These are phyloP conservation scores for Hymenoscyphus repandus DNA, from an alignment of 2,329 filamentous ascomycete species.

Conservation along the genomic window DNA sequence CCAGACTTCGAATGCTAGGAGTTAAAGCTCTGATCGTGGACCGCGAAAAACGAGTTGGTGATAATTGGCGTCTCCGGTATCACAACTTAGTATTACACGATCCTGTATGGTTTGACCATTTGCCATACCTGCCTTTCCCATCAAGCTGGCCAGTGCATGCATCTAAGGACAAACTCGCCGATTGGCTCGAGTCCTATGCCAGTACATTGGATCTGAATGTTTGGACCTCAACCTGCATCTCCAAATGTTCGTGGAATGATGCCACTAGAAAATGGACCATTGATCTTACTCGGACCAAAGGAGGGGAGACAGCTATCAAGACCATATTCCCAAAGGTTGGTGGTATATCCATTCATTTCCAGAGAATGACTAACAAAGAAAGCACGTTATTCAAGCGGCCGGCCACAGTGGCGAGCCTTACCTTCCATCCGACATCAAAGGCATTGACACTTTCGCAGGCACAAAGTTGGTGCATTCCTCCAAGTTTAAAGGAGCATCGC, in stretches of 20 bases:
- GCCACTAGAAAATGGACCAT: constrained; percentile 48
- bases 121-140: constrained; percentile 62
- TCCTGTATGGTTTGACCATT: constrained; percentile 52
- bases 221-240: constrained; percentile 52
- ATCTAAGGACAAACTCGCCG: constrained; percentile 65
- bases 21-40: constrained; percentile 54
- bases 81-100: constrained; percentile 64
- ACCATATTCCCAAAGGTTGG: constrained; percentile 15
- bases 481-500: constrained; percentile 49
- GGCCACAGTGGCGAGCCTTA: constrained; percentile 52
- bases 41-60: constrained; percentile 50
- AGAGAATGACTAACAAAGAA: constrained; percentile 18
- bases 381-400: constrained; percentile 21
- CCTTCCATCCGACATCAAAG: constrained; percentile 39
- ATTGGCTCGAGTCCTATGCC: constrained; percentile 64
- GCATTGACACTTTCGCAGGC: constrained; percentile 51
- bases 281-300: constrained; percentile 37
- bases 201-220: constrained; percentile 60
- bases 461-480: constrained; percentile 55
- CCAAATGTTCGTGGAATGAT: constrained; percentile 41
- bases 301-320: constrained; percentile 12
- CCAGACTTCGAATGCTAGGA: constrained; percentile 54
- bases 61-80: constrained; percentile 61
- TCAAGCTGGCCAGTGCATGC: constrained; percentile 63
- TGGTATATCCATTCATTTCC: background rate